Conservation (phyloP, 1,139 yeast species). For the Schwanniomyces etchellsii region DNA sequence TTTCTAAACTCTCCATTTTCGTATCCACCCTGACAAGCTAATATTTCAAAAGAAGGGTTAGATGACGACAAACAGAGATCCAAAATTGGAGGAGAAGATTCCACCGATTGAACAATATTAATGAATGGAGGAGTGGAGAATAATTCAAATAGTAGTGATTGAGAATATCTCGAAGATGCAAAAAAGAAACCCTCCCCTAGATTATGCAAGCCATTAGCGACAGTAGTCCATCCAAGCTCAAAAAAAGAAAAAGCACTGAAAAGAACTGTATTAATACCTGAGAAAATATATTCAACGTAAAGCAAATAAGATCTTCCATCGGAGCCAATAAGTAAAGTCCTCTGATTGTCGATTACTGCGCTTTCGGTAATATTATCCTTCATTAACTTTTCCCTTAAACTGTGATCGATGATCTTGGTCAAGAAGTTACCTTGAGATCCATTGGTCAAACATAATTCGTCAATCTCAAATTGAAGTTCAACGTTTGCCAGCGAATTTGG, state of each 20-base stretch:
- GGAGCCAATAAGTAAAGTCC: conserved; percentile 25
- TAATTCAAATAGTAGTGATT: conserved; percentile 28
- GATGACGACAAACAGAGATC: conserved; percentile 14
- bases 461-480: too few relatives aligned
- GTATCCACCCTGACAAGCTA: conserved; percentile 35
- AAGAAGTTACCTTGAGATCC: neutral
- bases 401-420: neutral
- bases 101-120: conserved; percentile 14
- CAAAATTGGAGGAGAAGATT: conserved; percentile 33
- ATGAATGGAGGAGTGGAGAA: conserved; percentile 23
- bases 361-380: conserved; percentile 3
- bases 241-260: conserved; percentile 22
- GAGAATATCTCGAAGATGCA: conserved; percentile 28
- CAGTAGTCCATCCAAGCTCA: conserved; percentile 26
- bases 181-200: conserved; percentile 24
- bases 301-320: conserved; percentile 27
- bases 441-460: neutral
- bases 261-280: conserved; percentile 2
- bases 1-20: conserved; percentile 30
- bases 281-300: conserved; percentile 12
- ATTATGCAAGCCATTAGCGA: conserved; percentile 22
- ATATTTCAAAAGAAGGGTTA: conserved; percentile 10
- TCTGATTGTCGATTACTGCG: conserved; percentile 19
- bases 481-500: conserved; percentile 11
- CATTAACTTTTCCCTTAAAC: conserved; percentile 1